Evolutionary conservation across 176 grass and related monocot species (phyloP).

Genomic region (Ampelocalamus luodianensis): DNA sequence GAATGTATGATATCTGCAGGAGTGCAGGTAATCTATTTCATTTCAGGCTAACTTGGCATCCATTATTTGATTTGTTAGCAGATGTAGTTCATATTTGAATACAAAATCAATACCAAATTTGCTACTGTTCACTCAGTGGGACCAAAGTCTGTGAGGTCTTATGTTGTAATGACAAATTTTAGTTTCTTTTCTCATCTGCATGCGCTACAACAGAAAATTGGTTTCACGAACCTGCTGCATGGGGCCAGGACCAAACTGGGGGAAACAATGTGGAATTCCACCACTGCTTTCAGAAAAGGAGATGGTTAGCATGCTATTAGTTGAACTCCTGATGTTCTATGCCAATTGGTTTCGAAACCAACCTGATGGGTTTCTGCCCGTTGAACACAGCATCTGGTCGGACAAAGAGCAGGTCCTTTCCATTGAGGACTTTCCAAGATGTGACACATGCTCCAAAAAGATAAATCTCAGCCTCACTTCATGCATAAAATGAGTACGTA

Average conservation of each 20-base stretch:
- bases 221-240: conserved; percentile 79
- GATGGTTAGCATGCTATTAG: conserved; percentile 25
- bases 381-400: conserved; percentile 95
- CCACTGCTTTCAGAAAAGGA: conserved; percentile 71
- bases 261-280: conserved; percentile 98
- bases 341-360: neutral
- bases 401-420: conserved; percentile 91
- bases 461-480: conserved; percentile 94
- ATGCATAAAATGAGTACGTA: conserved; percentile 23
- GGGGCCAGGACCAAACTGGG: conserved; percentile 87
- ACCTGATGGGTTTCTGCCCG: conserved; percentile 97
- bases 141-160: neutral
- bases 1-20: neutral
- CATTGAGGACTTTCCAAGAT: conserved; percentile 81
- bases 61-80: conserved; percentile 18
- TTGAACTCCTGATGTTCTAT: conserved; percentile 38
- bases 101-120: neutral
- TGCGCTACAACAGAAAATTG: conserved; percentile 24
- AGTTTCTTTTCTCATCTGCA: neutral
- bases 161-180: neutral
- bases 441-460: conserved; percentile 85
- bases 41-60: conserved; percentile 19
- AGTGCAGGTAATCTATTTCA: neutral
- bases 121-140: neutral
- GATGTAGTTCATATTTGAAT: conserved; percentile 28